Evolutionary conservation across 1,139 yeast species (phyloP), one percentile per base, ranked within the genome.

Genomic region (Lodderomyces jiufengensis): DNA sequence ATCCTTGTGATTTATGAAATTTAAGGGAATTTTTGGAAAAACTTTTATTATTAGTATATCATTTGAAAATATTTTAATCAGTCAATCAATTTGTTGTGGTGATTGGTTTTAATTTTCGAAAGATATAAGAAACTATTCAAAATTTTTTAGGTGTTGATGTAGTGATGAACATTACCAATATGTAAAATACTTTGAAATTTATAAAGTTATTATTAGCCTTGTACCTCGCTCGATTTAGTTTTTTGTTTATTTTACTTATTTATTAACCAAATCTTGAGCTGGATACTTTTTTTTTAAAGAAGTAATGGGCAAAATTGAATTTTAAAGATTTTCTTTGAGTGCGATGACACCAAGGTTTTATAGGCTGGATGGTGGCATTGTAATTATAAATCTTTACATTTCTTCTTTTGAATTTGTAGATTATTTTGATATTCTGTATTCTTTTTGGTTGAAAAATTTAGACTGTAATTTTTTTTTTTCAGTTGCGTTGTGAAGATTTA

Each of bases 1-100:
- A 59, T 62, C 71, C 69, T 61, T 61, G 75, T 48, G 71, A 56
- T 21, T 30, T 57, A 51, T 50, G 59, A 55, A 53, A 57, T 54
- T 59, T 58, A 55, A 71, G 80, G 85, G 94, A 83, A 83, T 84
- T 82, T 83, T 84, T 84, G 92, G 87, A 79, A 35, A 25, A 34
- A 43, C 37, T 40, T 38, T 40, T 33, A 27, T 42, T 48, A 18
- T 16, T 16, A 14, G n/a, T n/a, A n/a, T n/a, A n/a, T n/a, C n/a
- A n/a, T n/a, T n/a, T n/a, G n/a, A n/a, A n/a, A n/a, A n/a, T n/a
- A n/a, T n/a, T n/a, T n/a, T n/a, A 5, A 25, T 12, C 31, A 28
- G 14, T 15, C 20, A 15, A 20, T 24, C 13, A 5, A 24, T 5
- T 24, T 24, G 13, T 4, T 24, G 5, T 7, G 20, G 7, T 18